Evolutionary conservation across 768 basidiomycete genomes (phyloP).

Genomic region (Cystofilobasidium ferigula): DNA sequence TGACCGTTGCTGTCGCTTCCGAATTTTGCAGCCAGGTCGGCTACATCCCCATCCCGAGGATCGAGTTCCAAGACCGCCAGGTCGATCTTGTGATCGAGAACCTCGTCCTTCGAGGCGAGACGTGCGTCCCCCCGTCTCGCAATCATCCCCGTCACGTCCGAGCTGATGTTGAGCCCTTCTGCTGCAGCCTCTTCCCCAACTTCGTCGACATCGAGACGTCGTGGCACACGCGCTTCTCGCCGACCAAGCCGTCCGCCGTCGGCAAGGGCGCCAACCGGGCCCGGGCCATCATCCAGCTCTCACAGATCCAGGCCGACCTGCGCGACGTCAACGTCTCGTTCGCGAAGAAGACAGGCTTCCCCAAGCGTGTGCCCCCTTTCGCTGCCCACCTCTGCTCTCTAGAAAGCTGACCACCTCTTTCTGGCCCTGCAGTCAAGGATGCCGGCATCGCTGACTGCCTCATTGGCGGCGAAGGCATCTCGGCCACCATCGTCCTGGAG

Average conservation of each 20-base stretch:
- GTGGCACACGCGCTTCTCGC: constrained; percentile 74
- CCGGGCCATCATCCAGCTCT: constrained; percentile 50
- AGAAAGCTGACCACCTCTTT: not conserved
- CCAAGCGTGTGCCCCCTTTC: too few relatives aligned
- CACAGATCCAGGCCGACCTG: constrained; percentile 62
- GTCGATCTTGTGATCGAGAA: constrained; percentile 90
- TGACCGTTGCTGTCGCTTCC: not conserved
- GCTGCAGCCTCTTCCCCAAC: constrained; percentile 74
- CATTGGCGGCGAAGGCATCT: constrained; percentile 14
- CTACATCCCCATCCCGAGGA: constrained; percentile 56
- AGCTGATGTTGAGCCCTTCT: not conserved
- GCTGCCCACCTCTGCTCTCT: too few relatives aligned
- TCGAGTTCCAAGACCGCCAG: constrained; percentile 79
- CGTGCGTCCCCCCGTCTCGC: not conserved
- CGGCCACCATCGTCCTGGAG: not conserved
- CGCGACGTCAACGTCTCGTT: constrained; percentile 53
- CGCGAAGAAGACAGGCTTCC: constrained; percentile 69
- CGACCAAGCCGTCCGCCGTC: constrained; percentile 53
- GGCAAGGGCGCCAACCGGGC: not conserved
- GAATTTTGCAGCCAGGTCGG: constrained; percentile 44
- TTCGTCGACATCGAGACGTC: constrained; percentile 51
- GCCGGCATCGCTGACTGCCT: constrained; percentile 37
- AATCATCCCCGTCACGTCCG: not conserved
- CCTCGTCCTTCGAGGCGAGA: constrained; percentile 62
- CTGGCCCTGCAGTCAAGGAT: constrained; percentile 39